Base-by-base conservation (phyloP, 768 basidiomycete genomes). In the Termitomyces sp. region DNA sequence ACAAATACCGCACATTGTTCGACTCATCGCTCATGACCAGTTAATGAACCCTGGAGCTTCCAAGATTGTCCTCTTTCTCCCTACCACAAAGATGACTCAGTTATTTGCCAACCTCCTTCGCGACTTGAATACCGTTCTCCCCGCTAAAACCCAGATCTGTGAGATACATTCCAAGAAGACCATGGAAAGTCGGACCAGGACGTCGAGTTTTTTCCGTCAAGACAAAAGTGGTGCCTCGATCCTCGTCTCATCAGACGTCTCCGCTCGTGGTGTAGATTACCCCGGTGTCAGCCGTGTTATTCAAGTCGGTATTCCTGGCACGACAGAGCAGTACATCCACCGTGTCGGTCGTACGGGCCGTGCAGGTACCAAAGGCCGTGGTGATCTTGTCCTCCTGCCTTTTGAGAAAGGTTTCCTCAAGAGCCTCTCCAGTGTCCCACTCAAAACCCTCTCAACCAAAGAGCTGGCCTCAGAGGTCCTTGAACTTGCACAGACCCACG, bases 191-290 rank as follows among this genome's bases (percentile, higher is more conserved):
- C 85, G 92, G 28, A 76, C 79, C 7, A 64, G 62, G 3, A 78
- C 83, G 0, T 88, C 87, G 2, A 75, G 79, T 14, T 50, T 59
- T 11, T 95, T 92, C 77, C 75, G 85, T 54, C n/a, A 57, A 1
- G 82, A 87, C 59, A 75, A 60, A 17, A 65, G 70, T 2, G 75
- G 75, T 5, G 79, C 84, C 0, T 74, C 81, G 2, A 73, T 97
- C 30, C 80, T 96, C 50, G 76, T 97, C 61, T 88, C 85, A 3
- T 93, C 92, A 1, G 93, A 96, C 61, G 85, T 96, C 5, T 93
- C 90, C 28, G 91, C 92, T 21, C 82, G 92, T 55, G 91, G 91
- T 15, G 81, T 95, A 44, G 91, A 96, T 68, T 96, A 95, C 66
- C 92, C 92, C 8, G 83, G 81, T 19, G 89, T 94, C 21, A 91